A percentile compares a stretch with the other conserved stretches of the same genome.
These are phyloP conservation scores for Lodderomyces margitis DNA, from an alignment of 1,139 yeast genomes.

Conservation along the genomic window DNA sequence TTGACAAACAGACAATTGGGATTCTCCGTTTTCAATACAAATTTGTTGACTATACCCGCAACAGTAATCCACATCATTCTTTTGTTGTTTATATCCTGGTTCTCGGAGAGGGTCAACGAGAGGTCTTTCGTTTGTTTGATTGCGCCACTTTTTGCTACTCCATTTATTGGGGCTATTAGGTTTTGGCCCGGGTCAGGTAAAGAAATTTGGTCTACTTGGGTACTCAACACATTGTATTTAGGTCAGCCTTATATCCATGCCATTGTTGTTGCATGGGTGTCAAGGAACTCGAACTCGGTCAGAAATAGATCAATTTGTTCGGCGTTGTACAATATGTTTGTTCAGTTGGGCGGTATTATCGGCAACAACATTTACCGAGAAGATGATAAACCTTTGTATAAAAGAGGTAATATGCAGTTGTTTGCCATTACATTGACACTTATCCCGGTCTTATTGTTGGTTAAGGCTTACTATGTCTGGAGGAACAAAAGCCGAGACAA, in stretches of 20 bases:
- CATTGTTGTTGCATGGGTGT: constrained; percentile 57
- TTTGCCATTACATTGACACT: constrained; percentile 17
- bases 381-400: constrained; percentile 58
- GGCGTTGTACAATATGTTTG: constrained; percentile 60
- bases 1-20: constrained; percentile 49
- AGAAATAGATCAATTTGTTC: constrained; percentile 55
- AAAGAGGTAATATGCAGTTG: constrained; percentile 45
- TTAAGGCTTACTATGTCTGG: constrained; percentile 41
- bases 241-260: constrained; percentile 55
- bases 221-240: constrained; percentile 42
- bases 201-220: constrained; percentile 53
- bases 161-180: constrained; percentile 41
- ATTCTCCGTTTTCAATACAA: constrained; percentile 53
- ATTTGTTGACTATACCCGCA: constrained; percentile 44
- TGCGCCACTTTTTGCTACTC: constrained; percentile 38
- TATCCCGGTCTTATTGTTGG: constrained; percentile 18
- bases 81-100: constrained; percentile 28
- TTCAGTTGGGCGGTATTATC: constrained; percentile 54
- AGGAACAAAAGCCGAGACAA: constrained; percentile 43
- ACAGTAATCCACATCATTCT: constrained; percentile 29
- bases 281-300: constrained; percentile 59
- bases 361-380: constrained; percentile 54
- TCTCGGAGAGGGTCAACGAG: constrained; percentile 38
- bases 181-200: constrained; percentile 51
- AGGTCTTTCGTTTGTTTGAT: constrained; percentile 31